Conservation (phyloP, 2,329 filamentous ascomycete genomes). For the Dendrostoma leiphaemia region DNA sequence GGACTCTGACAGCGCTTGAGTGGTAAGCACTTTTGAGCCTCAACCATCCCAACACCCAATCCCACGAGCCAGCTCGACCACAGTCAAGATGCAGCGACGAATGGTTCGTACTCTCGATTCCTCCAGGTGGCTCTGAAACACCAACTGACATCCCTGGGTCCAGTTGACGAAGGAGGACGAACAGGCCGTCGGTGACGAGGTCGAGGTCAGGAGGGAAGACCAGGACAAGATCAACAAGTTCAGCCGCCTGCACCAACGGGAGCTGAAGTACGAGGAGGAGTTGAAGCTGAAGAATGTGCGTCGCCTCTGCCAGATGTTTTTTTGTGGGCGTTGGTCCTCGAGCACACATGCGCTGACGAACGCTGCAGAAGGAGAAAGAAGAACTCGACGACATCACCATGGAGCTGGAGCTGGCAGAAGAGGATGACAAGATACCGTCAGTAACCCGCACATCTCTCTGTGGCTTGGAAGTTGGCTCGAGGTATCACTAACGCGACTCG, state of each 20-base stretch:
- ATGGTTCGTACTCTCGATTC: too few relatives aligned
- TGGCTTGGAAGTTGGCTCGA: too few relatives aligned
- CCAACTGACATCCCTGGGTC: conserved; percentile 16
- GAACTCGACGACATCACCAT: conserved; percentile 89
- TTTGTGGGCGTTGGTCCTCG: too few relatives aligned
- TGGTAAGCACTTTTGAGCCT: neutral
- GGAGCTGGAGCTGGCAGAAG: conserved; percentile 91
- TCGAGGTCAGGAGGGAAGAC: conserved; percentile 92
- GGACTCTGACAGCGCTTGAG: neutral
- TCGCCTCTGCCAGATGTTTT: too few relatives aligned
- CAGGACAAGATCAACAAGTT: conserved; percentile 99
- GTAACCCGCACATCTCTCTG: too few relatives aligned
- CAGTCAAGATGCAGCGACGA: conserved; percentile 49
- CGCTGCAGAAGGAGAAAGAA: conserved; percentile 88
- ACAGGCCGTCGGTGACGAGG: conserved; percentile 72
- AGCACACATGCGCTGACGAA: conserved; percentile 16
- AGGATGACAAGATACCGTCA: conserved; percentile 90
- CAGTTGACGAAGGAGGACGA: conserved; percentile 96
- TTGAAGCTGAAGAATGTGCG: conserved; percentile 75
- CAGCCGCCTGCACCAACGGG: conserved; percentile 87
- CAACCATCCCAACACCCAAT: neutral
- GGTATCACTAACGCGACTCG: neutral
- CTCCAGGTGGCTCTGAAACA: too few relatives aligned
- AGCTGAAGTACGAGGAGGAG: conserved; percentile 75
- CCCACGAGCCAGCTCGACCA: neutral